Conservation (phyloP, 352 stramenopile species). For the Globisporangium nodosum region DNA sequence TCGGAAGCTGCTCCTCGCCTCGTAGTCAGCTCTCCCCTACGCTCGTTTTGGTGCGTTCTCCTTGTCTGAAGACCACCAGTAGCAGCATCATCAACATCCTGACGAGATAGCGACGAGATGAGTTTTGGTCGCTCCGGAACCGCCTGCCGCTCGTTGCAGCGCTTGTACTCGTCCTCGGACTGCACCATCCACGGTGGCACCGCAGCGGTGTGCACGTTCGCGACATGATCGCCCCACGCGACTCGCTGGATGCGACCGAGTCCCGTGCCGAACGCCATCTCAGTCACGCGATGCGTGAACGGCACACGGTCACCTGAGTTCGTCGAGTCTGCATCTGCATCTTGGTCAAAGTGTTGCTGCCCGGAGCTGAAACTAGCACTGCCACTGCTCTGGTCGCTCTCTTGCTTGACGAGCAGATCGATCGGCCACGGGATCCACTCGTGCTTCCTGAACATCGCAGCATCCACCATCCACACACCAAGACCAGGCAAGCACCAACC, state of each 20-base stretch:
- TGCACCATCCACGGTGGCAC: constrained; percentile 74
- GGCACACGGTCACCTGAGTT: background rate
- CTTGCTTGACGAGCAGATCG: constrained; percentile 46
- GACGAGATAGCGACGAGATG: too few species aligned
- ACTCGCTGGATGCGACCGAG: constrained; percentile 37
- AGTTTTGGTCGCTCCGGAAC: background rate
- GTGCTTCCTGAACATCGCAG: constrained; percentile 16
- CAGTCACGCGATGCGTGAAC: constrained; percentile 43
- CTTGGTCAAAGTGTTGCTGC: too few species aligned
- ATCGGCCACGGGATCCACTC: constrained; percentile 55
- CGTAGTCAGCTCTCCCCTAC: too few species aligned
- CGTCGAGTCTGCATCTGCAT: too few species aligned
- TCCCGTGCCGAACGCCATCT: constrained; percentile 31
- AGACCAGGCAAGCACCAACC: background rate
- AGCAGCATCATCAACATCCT: background rate
- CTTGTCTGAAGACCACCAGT: too few species aligned
- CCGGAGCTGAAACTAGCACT: background rate
- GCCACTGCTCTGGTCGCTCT: constrained; percentile 15
- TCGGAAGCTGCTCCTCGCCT: too few species aligned
- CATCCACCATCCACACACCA: too few species aligned
- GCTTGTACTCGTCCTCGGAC: constrained; percentile 65
- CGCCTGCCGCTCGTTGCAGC: constrained; percentile 33
- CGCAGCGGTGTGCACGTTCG: constrained; percentile 60
- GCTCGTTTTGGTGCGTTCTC: too few species aligned
- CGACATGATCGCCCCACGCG: constrained; percentile 30